Percentiles rank a stretch among this genome's conserved stretches.
phyloP scores from a whole-genome alignment of 805 yeast genomes.

The Blastobotrys peoriensis region DNA sequence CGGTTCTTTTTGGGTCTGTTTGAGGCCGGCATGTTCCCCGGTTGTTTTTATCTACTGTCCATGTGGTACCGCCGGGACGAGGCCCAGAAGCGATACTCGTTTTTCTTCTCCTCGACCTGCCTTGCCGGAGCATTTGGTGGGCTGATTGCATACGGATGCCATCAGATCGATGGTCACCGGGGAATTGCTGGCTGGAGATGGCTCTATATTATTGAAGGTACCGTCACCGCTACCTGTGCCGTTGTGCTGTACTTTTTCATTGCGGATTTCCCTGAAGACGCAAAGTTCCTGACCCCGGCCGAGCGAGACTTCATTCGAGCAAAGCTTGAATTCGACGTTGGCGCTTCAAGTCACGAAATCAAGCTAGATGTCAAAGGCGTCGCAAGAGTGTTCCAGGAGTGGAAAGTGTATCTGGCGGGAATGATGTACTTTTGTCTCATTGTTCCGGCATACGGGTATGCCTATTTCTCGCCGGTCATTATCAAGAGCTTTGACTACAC shows the following conservation, averaged over 20 bases:
- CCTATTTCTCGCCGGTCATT: conserved; percentile 66
- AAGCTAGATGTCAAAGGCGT: conserved; percentile 44
- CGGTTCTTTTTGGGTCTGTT: conserved; percentile 61
- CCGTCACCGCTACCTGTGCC: conserved; percentile 32
- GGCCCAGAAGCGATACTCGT: conserved; percentile 62
- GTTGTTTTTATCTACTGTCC: conserved; percentile 62
- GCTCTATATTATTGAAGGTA: conserved; percentile 49
- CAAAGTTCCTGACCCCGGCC: conserved; percentile 44
- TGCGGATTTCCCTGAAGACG: conserved; percentile 69
- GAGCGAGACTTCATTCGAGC: conserved; percentile 52
- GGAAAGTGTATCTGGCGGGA: conserved; percentile 51
- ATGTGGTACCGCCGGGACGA: conserved; percentile 60
- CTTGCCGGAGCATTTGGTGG: conserved; percentile 79
- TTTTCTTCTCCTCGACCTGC: conserved; percentile 65
- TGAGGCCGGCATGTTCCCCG: conserved; percentile 71
- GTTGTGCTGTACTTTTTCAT: conserved; percentile 41
- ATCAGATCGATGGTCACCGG: conserved; percentile 43
- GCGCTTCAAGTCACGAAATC: conserved; percentile 44
- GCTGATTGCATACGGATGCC: conserved; percentile 58
- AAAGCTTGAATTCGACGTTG: conserved; percentile 53
- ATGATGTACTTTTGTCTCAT: conserved; percentile 58
- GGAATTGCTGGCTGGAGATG: conserved; percentile 50
- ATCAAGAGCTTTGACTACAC: conserved; percentile 57
- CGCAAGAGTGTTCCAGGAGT: conserved; percentile 49
- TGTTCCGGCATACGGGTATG: conserved; percentile 71